Conservation (phyloP, 352 stramenopile species). For the Pythium pectinolyticum region DNA sequence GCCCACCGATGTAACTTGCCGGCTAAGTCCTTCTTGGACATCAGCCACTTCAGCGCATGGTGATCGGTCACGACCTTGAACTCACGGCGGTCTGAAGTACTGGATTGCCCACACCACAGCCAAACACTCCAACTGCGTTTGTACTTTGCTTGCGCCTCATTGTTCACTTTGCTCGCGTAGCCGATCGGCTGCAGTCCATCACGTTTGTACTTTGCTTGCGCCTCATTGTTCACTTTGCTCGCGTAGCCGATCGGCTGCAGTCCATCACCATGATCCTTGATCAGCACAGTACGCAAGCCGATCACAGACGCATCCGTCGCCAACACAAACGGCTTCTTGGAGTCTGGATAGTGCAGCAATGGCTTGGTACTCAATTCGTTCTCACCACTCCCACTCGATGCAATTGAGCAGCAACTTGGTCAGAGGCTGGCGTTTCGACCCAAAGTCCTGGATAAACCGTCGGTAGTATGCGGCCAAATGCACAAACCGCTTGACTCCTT, state of each 20-base stretch:
- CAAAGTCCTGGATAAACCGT: slow-evolving; percentile 25
- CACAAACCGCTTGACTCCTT: slow-evolving; percentile 22
- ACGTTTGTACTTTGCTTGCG: slow-evolving; percentile 26
- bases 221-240: slow-evolving; percentile 21
- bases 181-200: slow-evolving; percentile 14
- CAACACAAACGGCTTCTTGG: slow-evolving; percentile 28
- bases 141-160: slow-evolving; percentile 20
- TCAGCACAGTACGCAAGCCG: slow-evolving; percentile 22
- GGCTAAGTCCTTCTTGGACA: slow-evolving; percentile 11
- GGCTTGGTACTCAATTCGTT: background rate
- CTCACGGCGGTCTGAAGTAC: slow-evolving; percentile 19
- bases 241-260: slow-evolving; percentile 24
- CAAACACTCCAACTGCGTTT: slow-evolving; percentile 31
- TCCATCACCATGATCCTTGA: slow-evolving; percentile 21
- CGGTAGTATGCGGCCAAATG: slow-evolving; percentile 34
- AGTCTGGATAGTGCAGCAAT: slow-evolving; percentile 32
- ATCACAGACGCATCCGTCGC: slow-evolving; percentile 27
- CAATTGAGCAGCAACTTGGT: slow-evolving; percentile 25
- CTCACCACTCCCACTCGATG: slow-evolving; percentile 18
- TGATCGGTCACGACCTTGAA: slow-evolving; percentile 32
- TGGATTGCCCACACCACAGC: slow-evolving; percentile 30
- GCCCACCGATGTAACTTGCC: slow-evolving; percentile 21
- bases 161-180: slow-evolving; percentile 30
- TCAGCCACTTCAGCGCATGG: slow-evolving; percentile 26
- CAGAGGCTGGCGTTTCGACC: slow-evolving; percentile 15